phyloP scores from a whole-genome alignment of 768 basidiomycete genomes.

The Boletus rex-veris region DNA sequence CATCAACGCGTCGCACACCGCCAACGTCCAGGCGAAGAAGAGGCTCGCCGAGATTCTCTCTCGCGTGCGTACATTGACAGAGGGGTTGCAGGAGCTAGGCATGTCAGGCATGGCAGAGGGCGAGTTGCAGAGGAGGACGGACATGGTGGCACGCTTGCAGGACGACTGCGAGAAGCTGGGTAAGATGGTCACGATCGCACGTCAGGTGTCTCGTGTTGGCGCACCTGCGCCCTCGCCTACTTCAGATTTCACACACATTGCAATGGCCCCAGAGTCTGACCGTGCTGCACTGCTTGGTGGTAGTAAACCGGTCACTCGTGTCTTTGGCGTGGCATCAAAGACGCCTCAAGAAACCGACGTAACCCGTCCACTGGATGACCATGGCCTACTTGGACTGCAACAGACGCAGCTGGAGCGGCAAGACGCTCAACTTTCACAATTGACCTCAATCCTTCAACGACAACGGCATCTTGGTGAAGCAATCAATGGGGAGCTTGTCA shows the following conservation, averaged over 20 bases:
- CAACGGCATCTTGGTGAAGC: constrained; percentile 86
- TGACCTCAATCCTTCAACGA: constrained; percentile 78
- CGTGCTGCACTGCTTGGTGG: constrained; percentile 62
- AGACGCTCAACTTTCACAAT: constrained; percentile 73
- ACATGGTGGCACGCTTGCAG: constrained; percentile 83
- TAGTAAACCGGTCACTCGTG: constrained; percentile 56
- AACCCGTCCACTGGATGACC: constrained; percentile 85
- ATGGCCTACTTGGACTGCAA: constrained; percentile 77
- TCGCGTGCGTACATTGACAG: constrained; percentile 68
- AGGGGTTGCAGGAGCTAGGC: constrained; percentile 62
- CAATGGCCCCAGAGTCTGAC: constrained; percentile 48
- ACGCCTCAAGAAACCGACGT: constrained; percentile 75
- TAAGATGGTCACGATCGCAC: constrained; percentile 78
- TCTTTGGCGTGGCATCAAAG: constrained; percentile 65
- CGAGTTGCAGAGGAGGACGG: constrained; percentile 85
- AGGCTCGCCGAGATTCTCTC: constrained; percentile 74
- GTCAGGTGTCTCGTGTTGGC: constrained; percentile 44
- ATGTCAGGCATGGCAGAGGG: constrained; percentile 80
- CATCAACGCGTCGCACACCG: constrained; percentile 66
- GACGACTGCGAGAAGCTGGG: constrained; percentile 89
- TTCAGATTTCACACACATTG: constrained; percentile 25
- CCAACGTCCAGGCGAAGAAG: constrained; percentile 83
- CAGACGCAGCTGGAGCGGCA: constrained; percentile 78
- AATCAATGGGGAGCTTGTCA: constrained; percentile 74
- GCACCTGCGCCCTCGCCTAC: constrained; percentile 29